phyloP scores from a whole-genome alignment of 768 basidiomycete genomes.

The Leccinum ochraceum region DNA sequence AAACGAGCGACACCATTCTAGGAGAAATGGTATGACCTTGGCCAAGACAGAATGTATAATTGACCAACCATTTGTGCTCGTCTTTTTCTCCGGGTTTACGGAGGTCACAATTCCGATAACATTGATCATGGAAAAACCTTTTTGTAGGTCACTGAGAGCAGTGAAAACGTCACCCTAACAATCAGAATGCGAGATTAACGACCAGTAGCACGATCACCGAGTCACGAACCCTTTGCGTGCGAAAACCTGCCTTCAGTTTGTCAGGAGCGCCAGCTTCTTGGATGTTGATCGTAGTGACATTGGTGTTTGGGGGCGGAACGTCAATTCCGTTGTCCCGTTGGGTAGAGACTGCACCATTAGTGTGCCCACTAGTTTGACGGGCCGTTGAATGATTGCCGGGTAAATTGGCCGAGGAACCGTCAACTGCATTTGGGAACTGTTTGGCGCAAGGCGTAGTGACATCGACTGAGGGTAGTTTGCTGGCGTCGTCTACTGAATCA shows the following conservation, averaged over 20 bases:
- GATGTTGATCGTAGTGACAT: not conserved
- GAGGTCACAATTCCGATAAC: conserved; percentile 35
- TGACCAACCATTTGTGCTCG: conserved; percentile 30
- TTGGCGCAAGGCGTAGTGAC: not conserved
- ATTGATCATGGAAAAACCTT: conserved; percentile 23
- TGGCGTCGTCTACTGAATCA: not conserved
- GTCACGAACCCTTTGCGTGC: conserved; percentile 30
- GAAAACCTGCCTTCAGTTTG: conserved; percentile 23
- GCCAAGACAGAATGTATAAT: not conserved
- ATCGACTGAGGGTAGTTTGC: not conserved
- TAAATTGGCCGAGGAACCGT: not conserved
- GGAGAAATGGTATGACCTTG: not conserved
- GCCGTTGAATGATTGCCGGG: not conserved
- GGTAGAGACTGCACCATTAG: not conserved
- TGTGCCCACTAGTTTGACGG: not conserved
- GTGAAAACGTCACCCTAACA: conserved; percentile 30
- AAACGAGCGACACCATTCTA: conserved; percentile 51
- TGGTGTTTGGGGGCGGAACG: not conserved
- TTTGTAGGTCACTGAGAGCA: conserved; percentile 16
- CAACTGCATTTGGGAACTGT: conserved; percentile 4
- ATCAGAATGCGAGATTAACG: conserved; percentile 4
- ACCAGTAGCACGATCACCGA: not conserved
- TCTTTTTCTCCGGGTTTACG: conserved; percentile 16
- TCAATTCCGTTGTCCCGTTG: not conserved
- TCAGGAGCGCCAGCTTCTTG: not conserved